Base-by-base conservation (phyloP, 169 alveolate species). In the Hepatocystis sp. region DNA sequence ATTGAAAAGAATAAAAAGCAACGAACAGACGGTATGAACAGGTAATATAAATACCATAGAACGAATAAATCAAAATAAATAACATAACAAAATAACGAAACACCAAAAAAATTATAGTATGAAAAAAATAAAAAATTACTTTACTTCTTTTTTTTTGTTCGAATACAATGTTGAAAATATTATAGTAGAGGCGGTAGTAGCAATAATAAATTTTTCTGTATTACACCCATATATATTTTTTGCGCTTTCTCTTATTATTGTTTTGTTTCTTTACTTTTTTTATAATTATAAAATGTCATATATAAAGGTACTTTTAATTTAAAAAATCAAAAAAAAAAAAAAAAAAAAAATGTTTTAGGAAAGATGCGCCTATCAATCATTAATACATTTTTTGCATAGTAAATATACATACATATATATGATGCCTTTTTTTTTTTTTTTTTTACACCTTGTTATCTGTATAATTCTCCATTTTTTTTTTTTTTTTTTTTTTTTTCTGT, bases 301-400 rank as follows among this genome's bases (percentile, higher is more conserved):
- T 32, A 40, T 53, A 23, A 53, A 53, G 65, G 65, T 53, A 53
- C 23, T n/a, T 10, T 25, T 53, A n/a, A 53, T n/a, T 23, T 53
- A 21, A 40, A 23, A 53, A 25, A n/a, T 15, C 7, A 7, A 53
- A 11, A n/a, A 53, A 40, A 40, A 32, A 21, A 19, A n/a, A n/a
- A n/a, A n/a, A n/a, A 53, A 40, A 0, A 53, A 34, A 5, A 2
- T 1, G 1, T n/a, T n/a, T n/a, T n/a, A n/a, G n/a, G n/a, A n/a
- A n/a, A n/a, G n/a, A n/a, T n/a, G n/a, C n/a, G n/a, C n/a, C n/a
- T n/a, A n/a, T n/a, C n/a, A n/a, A n/a, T n/a, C n/a, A n/a, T n/a
- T n/a, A n/a, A n/a, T n/a, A n/a, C n/a, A n/a, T n/a, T n/a, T n/a
- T n/a, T n/a, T n/a, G n/a, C n/a, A n/a, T n/a, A n/a, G n/a, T n/a